Conservation (phyloP, 768 basidiomycete genomes). For the Termitomyces sp. region DNA sequence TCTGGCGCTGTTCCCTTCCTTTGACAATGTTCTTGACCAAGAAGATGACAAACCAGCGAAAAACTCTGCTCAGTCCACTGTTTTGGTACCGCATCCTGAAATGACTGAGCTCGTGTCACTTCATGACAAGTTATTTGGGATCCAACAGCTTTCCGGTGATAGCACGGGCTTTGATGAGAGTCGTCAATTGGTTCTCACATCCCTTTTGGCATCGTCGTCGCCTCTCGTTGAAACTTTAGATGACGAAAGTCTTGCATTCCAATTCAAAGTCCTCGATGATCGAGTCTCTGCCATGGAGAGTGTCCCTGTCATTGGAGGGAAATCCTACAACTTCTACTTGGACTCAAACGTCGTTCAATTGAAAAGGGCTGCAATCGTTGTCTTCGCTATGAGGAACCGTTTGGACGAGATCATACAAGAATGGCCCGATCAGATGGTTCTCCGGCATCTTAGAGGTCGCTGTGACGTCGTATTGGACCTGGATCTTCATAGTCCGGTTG, state of each 20-base stretch:
- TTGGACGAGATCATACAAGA: constrained; percentile 60
- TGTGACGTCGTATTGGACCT: constrained; percentile 65
- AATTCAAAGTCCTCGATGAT: constrained; percentile 45
- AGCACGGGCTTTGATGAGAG: constrained; percentile 26
- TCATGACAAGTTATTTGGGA: constrained; percentile 42
- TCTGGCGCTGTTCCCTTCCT: constrained; percentile 80
- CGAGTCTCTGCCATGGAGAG: constrained; percentile 30
- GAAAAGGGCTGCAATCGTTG: constrained; percentile 50
- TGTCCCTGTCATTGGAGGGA: constrained; percentile 10
- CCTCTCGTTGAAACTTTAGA: constrained; percentile 46
- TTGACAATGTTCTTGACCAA: constrained; percentile 54
- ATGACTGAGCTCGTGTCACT: constrained; percentile 40
- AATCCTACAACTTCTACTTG: constrained; percentile 70
- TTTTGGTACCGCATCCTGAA: constrained; percentile 30
- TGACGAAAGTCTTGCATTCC: constrained; percentile 43
- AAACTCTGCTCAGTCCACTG: constrained; percentile 8
- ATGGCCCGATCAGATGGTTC: constrained; percentile 98
- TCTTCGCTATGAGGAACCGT: constrained; percentile 48
- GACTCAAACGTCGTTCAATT: constrained; percentile 76
- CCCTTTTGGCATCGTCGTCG: constrained; percentile 27
- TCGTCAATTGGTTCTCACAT: constrained; percentile 29
- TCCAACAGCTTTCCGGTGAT: not conserved
- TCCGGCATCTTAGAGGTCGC: constrained; percentile 76
- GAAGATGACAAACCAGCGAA: constrained; percentile 11
- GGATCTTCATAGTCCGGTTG: constrained; percentile 66